Base-by-base conservation (phyloP, 2,329 filamentous ascomycete genomes). In the Exophiala xenobiotica region DNA sequence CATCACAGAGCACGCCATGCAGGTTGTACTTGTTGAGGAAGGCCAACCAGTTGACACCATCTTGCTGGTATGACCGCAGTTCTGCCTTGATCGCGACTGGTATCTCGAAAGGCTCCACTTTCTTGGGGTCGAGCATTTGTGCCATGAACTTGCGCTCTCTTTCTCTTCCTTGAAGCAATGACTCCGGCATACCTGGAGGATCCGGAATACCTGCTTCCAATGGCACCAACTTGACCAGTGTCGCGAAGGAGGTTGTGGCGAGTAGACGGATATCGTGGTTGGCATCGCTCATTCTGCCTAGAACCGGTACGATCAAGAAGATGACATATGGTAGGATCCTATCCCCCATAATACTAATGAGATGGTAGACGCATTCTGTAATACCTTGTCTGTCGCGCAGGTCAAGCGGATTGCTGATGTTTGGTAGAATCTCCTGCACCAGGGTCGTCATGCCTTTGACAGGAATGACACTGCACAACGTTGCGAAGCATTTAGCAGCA, bases 261-360 rank as follows among this genome's bases (percentile, higher is more conserved):
- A 99, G 87, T 5, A 97, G 79, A 47, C 93, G 86, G 47, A 99
- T 88, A 66, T 97, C 93, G 58, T 95, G 92, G 67, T 99, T 92
- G 0, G 92, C 95, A 68, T 99, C 93, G 66, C 93, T 97, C 93
- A 99, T 99, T 38, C 93, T 86, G 47, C 93, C 93, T 44, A 99
- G 79, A 3, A 99, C 93, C 11, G 93, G 93, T 9, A 97, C 95
- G 53, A 99, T 95, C 59, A 99, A 82, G 82, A 99, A 99, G 64
- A 99, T 96, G 57, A 99, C 93, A 65, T 99, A 99, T 2, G 95
- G 93, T 23, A 99, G 73, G 51, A 99, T 99, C 29, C 83, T 81
- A 67, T 97, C 93, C 56, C 95, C 93, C 93, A 99, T 99, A 45
- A 96, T 91, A 54, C 95, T 89, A 58, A 99, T 99, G 53, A 99